phyloP scores from a whole-genome alignment of 306 rosid species.

The Casuarina cunninghamiana region DNA sequence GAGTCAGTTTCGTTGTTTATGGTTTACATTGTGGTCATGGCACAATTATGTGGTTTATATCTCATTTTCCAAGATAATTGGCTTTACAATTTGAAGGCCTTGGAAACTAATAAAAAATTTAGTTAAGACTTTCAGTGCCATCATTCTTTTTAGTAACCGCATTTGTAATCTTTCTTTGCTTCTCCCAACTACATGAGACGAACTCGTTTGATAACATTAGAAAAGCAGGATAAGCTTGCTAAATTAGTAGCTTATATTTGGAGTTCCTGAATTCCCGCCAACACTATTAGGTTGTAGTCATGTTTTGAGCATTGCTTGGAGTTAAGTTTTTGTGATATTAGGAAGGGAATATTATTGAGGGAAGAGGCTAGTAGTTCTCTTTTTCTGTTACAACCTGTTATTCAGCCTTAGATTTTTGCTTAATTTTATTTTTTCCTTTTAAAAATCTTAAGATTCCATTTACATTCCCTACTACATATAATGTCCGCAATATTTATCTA shows the following conservation, averaged over 20 bases:
- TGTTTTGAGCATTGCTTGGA: background rate
- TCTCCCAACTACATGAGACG: background rate
- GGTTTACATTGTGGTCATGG: background rate
- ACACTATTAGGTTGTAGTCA: background rate
- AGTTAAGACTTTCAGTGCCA: background rate
- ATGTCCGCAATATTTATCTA: background rate
- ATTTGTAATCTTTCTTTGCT: background rate
- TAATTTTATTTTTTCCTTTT: background rate
- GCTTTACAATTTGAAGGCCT: background rate
- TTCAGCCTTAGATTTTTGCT: background rate
- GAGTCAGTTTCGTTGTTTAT: no score
- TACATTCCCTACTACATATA: background rate
- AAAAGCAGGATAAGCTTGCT: background rate
- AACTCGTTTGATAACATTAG: background rate
- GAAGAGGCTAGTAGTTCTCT: background rate
- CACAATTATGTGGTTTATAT: background rate
- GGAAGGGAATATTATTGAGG: background rate
- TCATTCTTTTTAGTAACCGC: background rate
- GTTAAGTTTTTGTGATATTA: background rate
- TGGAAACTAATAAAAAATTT: background rate
- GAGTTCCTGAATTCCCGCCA: background rate
- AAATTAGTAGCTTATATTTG: background rate
- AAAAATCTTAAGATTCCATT: background rate
- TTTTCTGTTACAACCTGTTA: background rate
- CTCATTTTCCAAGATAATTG: background rate